Evolutionary conservation across 371 early-diverging fungal genomes (phyloP).

Genomic region (Paramicrosporidium saccamoebae): DNA sequence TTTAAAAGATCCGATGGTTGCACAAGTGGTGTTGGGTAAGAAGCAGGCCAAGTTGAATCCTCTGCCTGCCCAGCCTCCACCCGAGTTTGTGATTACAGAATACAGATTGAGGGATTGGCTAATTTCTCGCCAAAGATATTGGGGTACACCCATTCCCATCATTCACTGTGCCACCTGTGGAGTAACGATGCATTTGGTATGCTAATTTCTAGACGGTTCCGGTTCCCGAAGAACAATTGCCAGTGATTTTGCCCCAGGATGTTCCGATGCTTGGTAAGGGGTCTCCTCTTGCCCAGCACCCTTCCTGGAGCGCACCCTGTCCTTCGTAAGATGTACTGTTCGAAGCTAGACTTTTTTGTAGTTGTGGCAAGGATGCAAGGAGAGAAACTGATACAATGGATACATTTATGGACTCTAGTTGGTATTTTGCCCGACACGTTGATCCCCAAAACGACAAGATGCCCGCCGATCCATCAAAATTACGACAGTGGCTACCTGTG

Average conservation of each 20-base stretch:
- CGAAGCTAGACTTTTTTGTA: slow-evolving; percentile 2
- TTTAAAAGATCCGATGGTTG: too few species aligned
- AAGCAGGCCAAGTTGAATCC: too few species aligned
- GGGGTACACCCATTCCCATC: slow-evolving; percentile 98
- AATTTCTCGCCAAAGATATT: slow-evolving; percentile 84
- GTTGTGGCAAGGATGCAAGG: slow-evolving; percentile 28
- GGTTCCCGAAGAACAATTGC: slow-evolving; percentile 43
- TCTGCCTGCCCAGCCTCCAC: too few species aligned
- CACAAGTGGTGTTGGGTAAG: too few species aligned
- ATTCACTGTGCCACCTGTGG: slow-evolving; percentile 53
- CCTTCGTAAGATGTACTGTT: not conserved
- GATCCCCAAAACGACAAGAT: slow-evolving; percentile 28
- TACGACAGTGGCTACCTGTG: slow-evolving; percentile 30
- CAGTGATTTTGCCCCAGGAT: slow-evolving; percentile 27
- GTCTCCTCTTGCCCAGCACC: slow-evolving; percentile 18
- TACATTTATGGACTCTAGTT: slow-evolving; percentile 79
- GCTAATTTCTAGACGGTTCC: slow-evolving; percentile 17
- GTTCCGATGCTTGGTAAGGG: slow-evolving; percentile 25
- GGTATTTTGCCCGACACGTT: slow-evolving; percentile 60
- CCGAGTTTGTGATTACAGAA: too few species aligned
- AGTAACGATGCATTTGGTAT: slow-evolving; percentile 4
- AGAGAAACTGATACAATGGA: slow-evolving; percentile 81
- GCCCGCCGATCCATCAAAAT: slow-evolving; percentile 18
- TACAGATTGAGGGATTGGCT: slow-evolving; percentile 86
- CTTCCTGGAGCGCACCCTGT: not conserved